Evolutionary conservation across 78 protist genomes (phyloP).

Genomic region (slime mould (Dictyostelium discoideum)): DNA sequence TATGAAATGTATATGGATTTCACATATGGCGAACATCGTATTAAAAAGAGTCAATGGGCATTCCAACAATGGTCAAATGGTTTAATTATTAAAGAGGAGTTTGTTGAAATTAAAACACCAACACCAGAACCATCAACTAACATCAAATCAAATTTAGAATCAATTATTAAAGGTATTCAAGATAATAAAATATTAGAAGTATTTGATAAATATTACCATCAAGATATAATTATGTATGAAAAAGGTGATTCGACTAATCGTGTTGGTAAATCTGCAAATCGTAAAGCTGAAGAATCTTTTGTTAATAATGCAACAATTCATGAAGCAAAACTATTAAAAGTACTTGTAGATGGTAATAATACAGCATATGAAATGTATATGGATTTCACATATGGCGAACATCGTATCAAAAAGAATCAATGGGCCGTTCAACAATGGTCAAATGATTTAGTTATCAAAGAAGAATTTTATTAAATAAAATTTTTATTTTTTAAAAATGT

Average conservation of each 20-base stretch:
- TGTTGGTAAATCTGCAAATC: neutral
- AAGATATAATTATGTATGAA: slow-evolving; percentile 9
- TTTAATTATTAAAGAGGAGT: neutral
- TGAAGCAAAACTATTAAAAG: neutral
- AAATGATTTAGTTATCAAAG: neutral
- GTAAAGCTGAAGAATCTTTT: neutral
- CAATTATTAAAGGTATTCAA: slow-evolving; percentile 14
- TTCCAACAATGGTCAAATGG: neutral
- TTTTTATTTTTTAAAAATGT: no score
- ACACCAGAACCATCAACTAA: neutral
- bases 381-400: neutral
- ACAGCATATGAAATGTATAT: slow-evolving; percentile 13
- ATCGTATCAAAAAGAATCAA: neutral
- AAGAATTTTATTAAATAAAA: neutral
- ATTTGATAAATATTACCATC: slow-evolving; percentile 26
- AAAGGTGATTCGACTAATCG: slow-evolving; percentile 9
- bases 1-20: neutral
- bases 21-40: neutral
- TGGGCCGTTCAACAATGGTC: neutral
- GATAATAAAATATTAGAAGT: slow-evolving; percentile 20
- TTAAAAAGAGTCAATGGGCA: neutral
- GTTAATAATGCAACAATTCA: neutral
- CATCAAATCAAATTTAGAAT: neutral
- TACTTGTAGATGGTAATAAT: neutral
- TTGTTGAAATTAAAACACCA: neutral